phyloP scores from a whole-genome alignment of 768 basidiomycete species.

The Dacryopinax primogenitus region DNA sequence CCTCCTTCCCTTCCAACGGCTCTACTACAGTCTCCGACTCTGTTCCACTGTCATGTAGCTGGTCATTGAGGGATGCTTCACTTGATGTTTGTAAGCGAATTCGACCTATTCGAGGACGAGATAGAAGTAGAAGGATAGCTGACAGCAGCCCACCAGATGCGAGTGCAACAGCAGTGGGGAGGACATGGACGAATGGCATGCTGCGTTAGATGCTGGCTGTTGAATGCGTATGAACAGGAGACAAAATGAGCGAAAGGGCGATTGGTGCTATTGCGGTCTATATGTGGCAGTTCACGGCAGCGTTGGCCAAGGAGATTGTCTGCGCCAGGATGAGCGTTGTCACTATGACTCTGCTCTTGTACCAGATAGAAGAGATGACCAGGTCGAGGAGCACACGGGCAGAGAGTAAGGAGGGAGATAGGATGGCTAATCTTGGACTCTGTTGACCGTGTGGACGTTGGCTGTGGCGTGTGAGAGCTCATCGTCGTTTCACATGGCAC shows the following conservation, averaged over 20 bases:
- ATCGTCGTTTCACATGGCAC: no score
- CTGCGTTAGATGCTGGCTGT: not conserved
- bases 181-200: slow-evolving; percentile 11
- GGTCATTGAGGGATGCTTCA: not conserved
- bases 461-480: no score
- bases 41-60: not conserved
- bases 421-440: no score
- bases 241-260: not conserved
- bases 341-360: not conserved
- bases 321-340: not conserved
- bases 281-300: not conserved
- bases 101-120: slow-evolving; percentile 36
- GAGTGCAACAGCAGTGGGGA: slow-evolving; percentile 41
- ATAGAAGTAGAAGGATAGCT: slow-evolving; percentile 32
- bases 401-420: not conserved
- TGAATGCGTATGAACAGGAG: not conserved
- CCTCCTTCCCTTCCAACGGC: slow-evolving; percentile 25
- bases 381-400: not conserved
- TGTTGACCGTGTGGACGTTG: no score
- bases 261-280: not conserved
- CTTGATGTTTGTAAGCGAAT: slow-evolving; percentile 35
- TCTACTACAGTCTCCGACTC: slow-evolving; percentile 16
- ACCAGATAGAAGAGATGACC: not conserved
- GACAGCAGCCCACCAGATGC: slow-evolving; percentile 36
- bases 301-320: not conserved